phyloP scores from a whole-genome alignment of 108 stramenopile genomes.

The Nannochloropsis oceanica region DNA sequence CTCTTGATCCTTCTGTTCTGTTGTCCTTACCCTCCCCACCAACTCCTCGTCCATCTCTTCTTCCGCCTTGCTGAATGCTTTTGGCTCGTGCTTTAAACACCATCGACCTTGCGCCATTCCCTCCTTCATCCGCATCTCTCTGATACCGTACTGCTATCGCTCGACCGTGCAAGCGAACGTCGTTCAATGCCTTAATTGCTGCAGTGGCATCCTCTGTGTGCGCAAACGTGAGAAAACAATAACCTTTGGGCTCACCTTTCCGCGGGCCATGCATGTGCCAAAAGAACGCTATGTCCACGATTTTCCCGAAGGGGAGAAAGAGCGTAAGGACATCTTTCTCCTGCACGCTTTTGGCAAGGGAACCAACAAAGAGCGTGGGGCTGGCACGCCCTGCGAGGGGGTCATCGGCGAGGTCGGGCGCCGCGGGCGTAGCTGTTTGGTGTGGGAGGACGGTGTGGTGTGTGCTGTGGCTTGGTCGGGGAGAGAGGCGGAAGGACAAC shows the following conservation, averaged over 20 bases:
- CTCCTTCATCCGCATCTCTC: neutral
- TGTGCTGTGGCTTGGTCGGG: no score
- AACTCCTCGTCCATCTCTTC: neutral
- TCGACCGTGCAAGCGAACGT: neutral
- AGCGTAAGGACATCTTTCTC: neutral
- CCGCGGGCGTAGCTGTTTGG: no score
- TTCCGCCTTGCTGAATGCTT: neutral
- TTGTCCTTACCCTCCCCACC: neutral
- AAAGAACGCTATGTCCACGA: neutral
- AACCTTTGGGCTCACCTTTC: neutral
- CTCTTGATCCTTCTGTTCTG: neutral
- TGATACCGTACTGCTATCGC: neutral
- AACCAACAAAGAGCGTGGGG: neutral
- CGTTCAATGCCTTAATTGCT: neutral
- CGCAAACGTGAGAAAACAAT: neutral
- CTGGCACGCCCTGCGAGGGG: neutral
- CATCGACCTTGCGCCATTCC: neutral
- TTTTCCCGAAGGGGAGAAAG: neutral
- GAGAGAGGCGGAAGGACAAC: no score
- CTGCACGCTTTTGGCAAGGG: neutral
- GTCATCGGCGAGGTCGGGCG: neutral
- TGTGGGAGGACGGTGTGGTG: no score
- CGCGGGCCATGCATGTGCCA: neutral
- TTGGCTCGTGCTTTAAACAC: neutral
- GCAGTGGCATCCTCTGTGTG: neutral